These are phyloP conservation scores for Pythium plurisporium DNA, from an alignment of 352 stramenopile genomes.

Conservation along the genomic window DNA sequence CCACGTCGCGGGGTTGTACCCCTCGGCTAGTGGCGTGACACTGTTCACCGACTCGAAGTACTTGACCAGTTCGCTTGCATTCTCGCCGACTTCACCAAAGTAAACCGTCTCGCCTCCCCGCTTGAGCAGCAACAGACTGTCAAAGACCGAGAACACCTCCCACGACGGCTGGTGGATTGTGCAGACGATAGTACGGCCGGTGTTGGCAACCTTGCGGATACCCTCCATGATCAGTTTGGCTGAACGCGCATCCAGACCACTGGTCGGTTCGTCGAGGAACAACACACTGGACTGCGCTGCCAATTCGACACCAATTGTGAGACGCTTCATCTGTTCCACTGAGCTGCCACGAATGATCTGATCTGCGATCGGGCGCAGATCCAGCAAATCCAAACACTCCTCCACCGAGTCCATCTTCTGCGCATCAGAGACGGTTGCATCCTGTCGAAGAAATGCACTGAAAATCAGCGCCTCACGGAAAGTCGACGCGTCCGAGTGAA, in stretches of 20 bases:
- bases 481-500: conserved; percentile 11
- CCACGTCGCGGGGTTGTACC: conserved; percentile 72
- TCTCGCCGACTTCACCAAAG: conserved; percentile 38
- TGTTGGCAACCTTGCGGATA: conserved; percentile 81
- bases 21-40: conserved; percentile 24
- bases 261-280: conserved; percentile 91
- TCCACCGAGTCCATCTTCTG: conserved; percentile 33
- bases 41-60: conserved; percentile 72
- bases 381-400: conserved; percentile 34
- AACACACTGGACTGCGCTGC: conserved; percentile 83
- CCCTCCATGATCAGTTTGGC: conserved; percentile 87
- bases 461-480: conserved; percentile 14
- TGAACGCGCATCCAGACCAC: conserved; percentile 81
- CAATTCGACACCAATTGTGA: conserved; percentile 90
- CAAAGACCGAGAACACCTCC: conserved; percentile 89
- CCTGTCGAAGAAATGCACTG: conserved; percentile 8
- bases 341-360: conserved; percentile 54
- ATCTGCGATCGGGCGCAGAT: conserved; percentile 47
- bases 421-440: conserved; percentile 17
- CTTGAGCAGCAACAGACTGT: conserved; percentile 85
- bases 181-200: conserved; percentile 78
- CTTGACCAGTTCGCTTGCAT: conserved; percentile 33
- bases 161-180: conserved; percentile 89
- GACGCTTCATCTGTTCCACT: conserved; percentile 59
- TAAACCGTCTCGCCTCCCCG: conserved; percentile 57